Percentiles rank a stretch among this genome's conserved stretches.
Conservation (phyloP, 2,329 filamentous ascomycete genomes). For the Raffaelea albimanens region DNA sequence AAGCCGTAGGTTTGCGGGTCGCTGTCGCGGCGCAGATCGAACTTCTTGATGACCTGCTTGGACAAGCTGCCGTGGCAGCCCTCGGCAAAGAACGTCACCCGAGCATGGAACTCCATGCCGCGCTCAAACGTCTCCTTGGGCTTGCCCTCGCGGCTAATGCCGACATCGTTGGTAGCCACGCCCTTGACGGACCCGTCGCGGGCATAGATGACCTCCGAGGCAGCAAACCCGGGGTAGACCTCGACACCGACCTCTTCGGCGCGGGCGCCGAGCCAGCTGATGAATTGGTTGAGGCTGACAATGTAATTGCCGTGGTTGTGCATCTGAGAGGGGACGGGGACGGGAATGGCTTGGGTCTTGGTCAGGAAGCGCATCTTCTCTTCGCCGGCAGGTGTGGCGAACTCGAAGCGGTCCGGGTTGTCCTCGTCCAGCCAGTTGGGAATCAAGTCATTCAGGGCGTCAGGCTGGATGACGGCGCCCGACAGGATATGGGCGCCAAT, state of each 20-base stretch:
- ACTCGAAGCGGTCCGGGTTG: constrained; percentile 79
- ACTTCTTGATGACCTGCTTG: constrained; percentile 93
- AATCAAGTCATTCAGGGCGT: constrained; percentile 78
- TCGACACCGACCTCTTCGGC: constrained; percentile 97
- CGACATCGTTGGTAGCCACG: constrained; percentile 92
- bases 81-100: constrained; percentile 84
- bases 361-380: constrained; percentile 96
- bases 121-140: constrained; percentile 88
- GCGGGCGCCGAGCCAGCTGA: constrained; percentile 89
- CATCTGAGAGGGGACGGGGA: constrained; percentile 94
- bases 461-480: constrained; percentile 88
- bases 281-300: constrained; percentile 87
- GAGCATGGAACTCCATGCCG: constrained; percentile 96
- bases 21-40: constrained; percentile 78
- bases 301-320: constrained; percentile 98
- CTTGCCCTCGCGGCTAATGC: constrained; percentile 70
- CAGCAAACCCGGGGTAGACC: constrained; percentile 91
- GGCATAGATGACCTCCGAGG: constrained; percentile 82
- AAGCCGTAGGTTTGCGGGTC: constrained; percentile 93
- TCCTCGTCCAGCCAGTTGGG: constrained; percentile 88
- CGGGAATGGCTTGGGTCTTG: constrained; percentile 63
- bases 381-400: constrained; percentile 70
- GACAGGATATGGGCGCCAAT: constrained; percentile 92
- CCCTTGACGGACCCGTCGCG: constrained; percentile 82
- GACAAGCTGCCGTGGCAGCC: constrained; percentile 92